Conservation (phyloP, 1,284 basidiomycete genomes). For the Wolfiporia cocos region DNA sequence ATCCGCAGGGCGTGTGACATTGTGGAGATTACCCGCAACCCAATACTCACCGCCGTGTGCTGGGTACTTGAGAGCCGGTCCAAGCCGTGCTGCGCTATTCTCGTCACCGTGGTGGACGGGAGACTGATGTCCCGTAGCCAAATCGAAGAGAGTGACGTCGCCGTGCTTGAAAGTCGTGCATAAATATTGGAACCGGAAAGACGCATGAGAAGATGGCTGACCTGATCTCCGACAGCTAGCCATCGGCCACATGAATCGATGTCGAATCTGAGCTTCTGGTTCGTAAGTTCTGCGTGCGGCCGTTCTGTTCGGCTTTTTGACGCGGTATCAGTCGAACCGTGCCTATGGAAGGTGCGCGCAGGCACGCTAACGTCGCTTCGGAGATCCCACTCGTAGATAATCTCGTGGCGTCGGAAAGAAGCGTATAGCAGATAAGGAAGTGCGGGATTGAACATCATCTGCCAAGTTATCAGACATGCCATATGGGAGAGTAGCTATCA, state of each 20-base stretch:
- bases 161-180: too few relatives aligned
- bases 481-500: constrained; percentile 1
- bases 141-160: constrained; percentile 39
- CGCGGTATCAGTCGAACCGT: constrained; percentile 11
- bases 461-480: constrained; percentile 4
- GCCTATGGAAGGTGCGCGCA: constrained; percentile 32
- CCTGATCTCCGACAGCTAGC: constrained; percentile 70
- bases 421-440: constrained; percentile 73
- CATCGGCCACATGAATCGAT: constrained; percentile 68
- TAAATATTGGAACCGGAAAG: too few relatives aligned
- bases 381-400: constrained; percentile 76
- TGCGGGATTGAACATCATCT: constrained; percentile 79
- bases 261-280: constrained; percentile 77
- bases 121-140: constrained; percentile 21
- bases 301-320: constrained; percentile 1
- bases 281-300: constrained; percentile 36
- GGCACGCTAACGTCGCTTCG: constrained; percentile 54
- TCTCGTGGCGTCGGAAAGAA: constrained; percentile 62
- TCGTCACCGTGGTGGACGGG: too few relatives aligned
- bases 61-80: constrained; percentile 26
- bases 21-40: not conserved
- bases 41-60: constrained; percentile 43
- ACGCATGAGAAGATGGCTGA: constrained; percentile 24
- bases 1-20: not conserved
- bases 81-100: too few relatives aligned